These are phyloP conservation scores for Clonostachys sp. DNA, from an alignment of 2,329 filamentous ascomycete genomes.

Conservation along the genomic window DNA sequence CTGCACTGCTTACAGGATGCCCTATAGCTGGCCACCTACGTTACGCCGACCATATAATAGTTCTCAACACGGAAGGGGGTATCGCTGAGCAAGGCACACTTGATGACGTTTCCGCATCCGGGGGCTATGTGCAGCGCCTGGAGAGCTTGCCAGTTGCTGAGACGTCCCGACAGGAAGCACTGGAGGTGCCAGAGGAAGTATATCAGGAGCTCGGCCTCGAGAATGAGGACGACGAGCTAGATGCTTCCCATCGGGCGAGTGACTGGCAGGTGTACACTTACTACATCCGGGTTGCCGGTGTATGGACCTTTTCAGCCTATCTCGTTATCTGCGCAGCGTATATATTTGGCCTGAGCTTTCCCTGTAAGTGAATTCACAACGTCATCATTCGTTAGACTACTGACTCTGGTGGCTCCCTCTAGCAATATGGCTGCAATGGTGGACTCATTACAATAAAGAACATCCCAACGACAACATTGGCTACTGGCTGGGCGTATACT, in stretches of 20 bases:
- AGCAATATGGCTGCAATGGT: conserved; percentile 11
- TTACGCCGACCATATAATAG: conserved; percentile 4
- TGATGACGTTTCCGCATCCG: neutral
- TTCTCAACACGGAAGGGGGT: conserved; percentile 1
- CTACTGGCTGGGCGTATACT: neutral
- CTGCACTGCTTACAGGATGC: neutral
- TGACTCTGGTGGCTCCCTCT: too few species aligned
- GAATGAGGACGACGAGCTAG: conserved; percentile 2
- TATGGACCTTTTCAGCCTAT: conserved; percentile 2
- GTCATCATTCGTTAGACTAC: too few species aligned
- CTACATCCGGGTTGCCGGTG: conserved; percentile 2
- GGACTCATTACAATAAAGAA: conserved; percentile 3
- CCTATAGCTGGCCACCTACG: conserved; percentile 2
- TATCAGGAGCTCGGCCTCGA: fast-evolving
- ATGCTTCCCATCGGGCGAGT: conserved; percentile 6
- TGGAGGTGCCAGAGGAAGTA: neutral
- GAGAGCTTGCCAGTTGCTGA: conserved; percentile 1
- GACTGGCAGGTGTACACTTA: conserved; percentile 3
- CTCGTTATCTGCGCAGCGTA: neutral
- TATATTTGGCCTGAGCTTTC: neutral
- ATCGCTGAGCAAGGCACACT: conserved; percentile 3
- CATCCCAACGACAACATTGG: neutral
- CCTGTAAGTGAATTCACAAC: conserved; percentile 1
- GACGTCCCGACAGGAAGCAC: neutral
- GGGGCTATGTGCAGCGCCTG: neutral